Percentiles rank a stretch among this genome's conserved stretches.
These are phyloP conservation scores for Lagenaria siceraria DNA, from an alignment of 306 rosid species.

Conservation along the genomic window DNA sequence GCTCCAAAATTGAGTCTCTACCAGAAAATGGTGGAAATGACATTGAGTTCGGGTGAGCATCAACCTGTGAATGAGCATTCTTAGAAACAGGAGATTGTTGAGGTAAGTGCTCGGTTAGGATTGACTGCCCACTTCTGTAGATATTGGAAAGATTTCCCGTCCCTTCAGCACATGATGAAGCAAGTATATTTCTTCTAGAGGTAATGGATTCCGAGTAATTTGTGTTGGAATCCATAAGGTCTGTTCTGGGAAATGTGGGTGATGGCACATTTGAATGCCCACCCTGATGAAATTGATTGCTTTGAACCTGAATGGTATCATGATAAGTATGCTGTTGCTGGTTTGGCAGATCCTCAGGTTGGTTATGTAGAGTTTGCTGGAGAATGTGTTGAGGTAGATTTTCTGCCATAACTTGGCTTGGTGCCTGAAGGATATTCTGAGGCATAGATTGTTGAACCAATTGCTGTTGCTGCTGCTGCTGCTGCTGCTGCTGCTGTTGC, in stretches of 20 bases:
- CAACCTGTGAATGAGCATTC: conserved; percentile 40
- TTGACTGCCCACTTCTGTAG: conserved; percentile 46
- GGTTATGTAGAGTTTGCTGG: conserved; percentile 40
- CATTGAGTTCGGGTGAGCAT: conserved; percentile 38
- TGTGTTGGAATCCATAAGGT: conserved; percentile 43
- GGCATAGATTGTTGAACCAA: conserved; percentile 40
- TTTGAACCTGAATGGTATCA: conserved; percentile 35
- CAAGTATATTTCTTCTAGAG: conserved; percentile 38
- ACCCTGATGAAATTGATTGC: conserved; percentile 56
- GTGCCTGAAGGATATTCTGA: conserved; percentile 45
- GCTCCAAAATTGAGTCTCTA: conserved; percentile 36
- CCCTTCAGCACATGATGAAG: conserved; percentile 59
- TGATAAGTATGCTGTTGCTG: conserved; percentile 46
- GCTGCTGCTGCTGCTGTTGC: conserved; percentile 41
- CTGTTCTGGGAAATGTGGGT: conserved; percentile 45
- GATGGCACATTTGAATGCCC: conserved; percentile 53
- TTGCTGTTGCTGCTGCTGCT: conserved; percentile 35
- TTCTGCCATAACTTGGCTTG: conserved; percentile 36
- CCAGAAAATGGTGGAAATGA: conserved; percentile 45
- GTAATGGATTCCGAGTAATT: conserved; percentile 41
- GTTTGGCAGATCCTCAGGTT: conserved; percentile 32
- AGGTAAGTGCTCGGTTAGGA: conserved; percentile 45
- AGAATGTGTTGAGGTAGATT: conserved; percentile 48
- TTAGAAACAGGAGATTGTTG: conserved; percentile 52
- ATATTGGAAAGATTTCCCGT: conserved; percentile 39